Base-by-base conservation (phyloP, 148 eudicot species). In the Gaultheria prostrata region DNA sequence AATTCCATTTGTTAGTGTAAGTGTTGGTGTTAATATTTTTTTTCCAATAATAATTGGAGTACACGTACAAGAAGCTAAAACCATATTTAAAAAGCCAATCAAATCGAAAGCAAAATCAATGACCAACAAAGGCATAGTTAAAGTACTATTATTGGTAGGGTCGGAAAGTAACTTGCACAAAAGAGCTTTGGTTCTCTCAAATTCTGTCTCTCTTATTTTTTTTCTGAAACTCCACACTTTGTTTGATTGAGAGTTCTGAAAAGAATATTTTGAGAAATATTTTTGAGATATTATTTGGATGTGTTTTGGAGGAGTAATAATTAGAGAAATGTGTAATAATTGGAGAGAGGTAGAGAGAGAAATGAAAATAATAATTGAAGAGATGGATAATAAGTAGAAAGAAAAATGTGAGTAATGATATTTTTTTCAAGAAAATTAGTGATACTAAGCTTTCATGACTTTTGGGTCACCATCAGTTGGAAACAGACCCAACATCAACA, bases 381-480 rank as follows among this genome's bases (percentile, higher is more conserved):
- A n/a, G n/a, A n/a, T n/a, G n/a, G n/a, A n/a, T n/a, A n/a, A n/a
- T n/a, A n/a, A n/a, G n/a, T n/a, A n/a, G n/a, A n/a, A n/a, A n/a
- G n/a, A n/a, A n/a, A n/a, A n/a, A n/a, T n/a, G n/a, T n/a, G n/a
- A 39, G 5, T 39, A 39, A 6, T 39, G 5, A 4, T 39, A 39
- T 5, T 39, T 39, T 4, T 0, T 4, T 0, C 5, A 39, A 4
- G 43, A 39, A 39, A 82, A 50, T 67, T 50, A 35, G 82, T 24
- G 53, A 32, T 30, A 69, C 54, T n/a, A 81, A 65, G 81, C 51
- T 76, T 74, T 76, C 63, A 76, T 39, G 84, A 69, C 39, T 59
- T 84, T 49, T 65, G 65, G 85, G 86, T 73, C 83, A 73, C 70
- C 45, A 80, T 85, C 86, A 28, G 45, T 59, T 1, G 79, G 80